Evolutionary conservation across 2,329 filamentous ascomycete species (phyloP), one percentile per base, ranked within the genome.

Genomic region (Hymenoscyphus salicellus): DNA sequence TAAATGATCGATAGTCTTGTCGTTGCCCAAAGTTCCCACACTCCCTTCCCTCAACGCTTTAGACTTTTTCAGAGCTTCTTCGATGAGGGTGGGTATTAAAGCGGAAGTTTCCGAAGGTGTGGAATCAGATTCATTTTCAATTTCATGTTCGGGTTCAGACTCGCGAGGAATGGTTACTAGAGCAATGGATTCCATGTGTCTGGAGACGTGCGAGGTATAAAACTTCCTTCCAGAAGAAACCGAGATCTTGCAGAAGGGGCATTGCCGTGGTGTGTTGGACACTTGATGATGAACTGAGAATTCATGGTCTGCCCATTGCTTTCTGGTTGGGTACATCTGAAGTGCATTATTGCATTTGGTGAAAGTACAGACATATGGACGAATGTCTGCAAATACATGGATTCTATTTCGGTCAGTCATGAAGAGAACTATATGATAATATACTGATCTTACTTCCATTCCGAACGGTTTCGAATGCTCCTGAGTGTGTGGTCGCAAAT

Each of bases 91-190:
- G 10, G 32, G n/a, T n/a, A n/a, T n/a, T n/a, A n/a, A n/a, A n/a
- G n/a, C n/a, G n/a, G n/a, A n/a, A n/a, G n/a, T n/a, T 8, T 49
- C 43, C 6, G 52, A 56, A 16, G 5, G 7, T 26, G 72, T 97
- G 96, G 75, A 98, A 16, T 32, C 26, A 26, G 16, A 32, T 28
- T 32, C 26, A 28, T 28, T 8, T 17, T 56, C 55, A 56, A 20
- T 17, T 8, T 56, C 55, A 14, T 28, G 2, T 17, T 56, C 55
- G 32, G 55, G 17, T 8, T 56, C 55, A 11, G 16, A 16, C 5
- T 56, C 55, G 2, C 20, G 23, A 4, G 55, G 55, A 32, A 56
- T 26, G 1, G 28, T 3, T 11, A 7, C 28, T 14, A 56, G 28
- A 6, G 55, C 6, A 32, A 56, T 26, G 6, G 23, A 20, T 56